Conservation (phyloP, 345 rosid genomes). For the Pistacia vera region DNA sequence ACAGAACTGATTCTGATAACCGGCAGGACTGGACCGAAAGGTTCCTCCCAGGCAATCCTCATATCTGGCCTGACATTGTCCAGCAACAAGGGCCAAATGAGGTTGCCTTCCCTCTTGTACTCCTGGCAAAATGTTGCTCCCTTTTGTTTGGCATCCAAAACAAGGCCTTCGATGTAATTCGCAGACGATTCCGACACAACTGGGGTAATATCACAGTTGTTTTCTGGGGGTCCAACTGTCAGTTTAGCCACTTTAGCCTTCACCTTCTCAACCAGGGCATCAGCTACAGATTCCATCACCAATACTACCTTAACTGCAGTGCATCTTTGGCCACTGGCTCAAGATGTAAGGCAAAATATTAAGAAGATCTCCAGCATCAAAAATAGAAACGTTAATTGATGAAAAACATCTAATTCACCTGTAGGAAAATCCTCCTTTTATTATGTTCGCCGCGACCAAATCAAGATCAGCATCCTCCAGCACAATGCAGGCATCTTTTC, state of each 20-base stretch:
- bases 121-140: constrained; percentile 95
- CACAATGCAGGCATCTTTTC: constrained; percentile 97
- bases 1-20: constrained; percentile 75
- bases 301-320: constrained; percentile 93
- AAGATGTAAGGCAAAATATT: background rate
- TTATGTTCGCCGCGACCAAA: constrained; percentile 86
- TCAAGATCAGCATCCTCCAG: constrained; percentile 97
- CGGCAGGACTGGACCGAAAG: constrained; percentile 90
- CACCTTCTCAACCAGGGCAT: constrained; percentile 74
- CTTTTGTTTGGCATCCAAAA: constrained; percentile 92
- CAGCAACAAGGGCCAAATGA: constrained; percentile 92
- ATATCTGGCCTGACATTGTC: constrained; percentile 95
- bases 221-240: constrained; percentile 84
- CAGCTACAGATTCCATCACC: constrained; percentile 90
- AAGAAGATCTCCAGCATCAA: too few species aligned
- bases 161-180: constrained; percentile 91
- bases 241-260: constrained; percentile 79
- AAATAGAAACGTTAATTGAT: background rate
- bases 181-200: constrained; percentile 97
- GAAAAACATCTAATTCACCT: constrained; percentile 35
- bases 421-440: constrained; percentile 98
- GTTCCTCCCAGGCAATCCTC: constrained; percentile 99
- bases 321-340: constrained; percentile 91
- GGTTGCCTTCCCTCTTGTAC: constrained; percentile 91
- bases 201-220: constrained; percentile 89